These are phyloP conservation scores for Metschnikowia lunata DNA, from an alignment of 805 yeast species.

Conservation along the genomic window DNA sequence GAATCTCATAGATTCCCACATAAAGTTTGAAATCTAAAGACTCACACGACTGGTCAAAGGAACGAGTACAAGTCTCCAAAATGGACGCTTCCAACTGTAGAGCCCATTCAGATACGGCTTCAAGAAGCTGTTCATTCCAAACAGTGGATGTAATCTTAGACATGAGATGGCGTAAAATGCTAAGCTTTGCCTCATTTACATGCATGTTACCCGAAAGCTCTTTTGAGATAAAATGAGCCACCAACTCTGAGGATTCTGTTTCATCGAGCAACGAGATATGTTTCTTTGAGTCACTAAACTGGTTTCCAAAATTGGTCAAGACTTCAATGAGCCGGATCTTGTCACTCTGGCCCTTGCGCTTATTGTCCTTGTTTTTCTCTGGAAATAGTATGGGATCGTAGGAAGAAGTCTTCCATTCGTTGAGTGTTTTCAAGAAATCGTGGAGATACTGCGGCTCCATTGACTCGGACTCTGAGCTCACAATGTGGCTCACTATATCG, in stretches of 20 bases:
- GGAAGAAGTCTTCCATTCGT: slow-evolving; percentile 25
- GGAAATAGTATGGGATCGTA: slow-evolving; percentile 17
- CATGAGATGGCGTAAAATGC: slow-evolving; percentile 24
- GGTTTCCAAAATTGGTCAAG: slow-evolving; percentile 28
- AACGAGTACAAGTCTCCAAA: slow-evolving; percentile 6
- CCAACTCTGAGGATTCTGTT: slow-evolving; percentile 3
- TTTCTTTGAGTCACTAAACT: slow-evolving; percentile 5
- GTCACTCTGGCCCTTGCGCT: slow-evolving; percentile 22
- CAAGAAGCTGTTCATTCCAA: slow-evolving; percentile 22
- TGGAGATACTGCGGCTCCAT: slow-evolving; percentile 11
- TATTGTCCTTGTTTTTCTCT: slow-evolving; percentile 7
- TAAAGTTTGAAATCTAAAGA: slow-evolving; percentile 21
- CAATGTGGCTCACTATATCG: slow-evolving; percentile 13
- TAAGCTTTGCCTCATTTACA: slow-evolving; percentile 21
- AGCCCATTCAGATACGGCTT: slow-evolving; percentile 33
- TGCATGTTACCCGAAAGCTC: slow-evolving; percentile 13
- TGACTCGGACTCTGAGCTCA: background rate
- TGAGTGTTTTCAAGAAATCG: slow-evolving; percentile 23
- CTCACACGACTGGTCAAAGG: background rate
- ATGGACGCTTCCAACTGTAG: slow-evolving; percentile 26
- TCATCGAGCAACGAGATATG: slow-evolving; percentile 5
- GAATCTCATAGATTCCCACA: slow-evolving; percentile 42
- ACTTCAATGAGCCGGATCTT: slow-evolving; percentile 33
- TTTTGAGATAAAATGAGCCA: slow-evolving; percentile 14
- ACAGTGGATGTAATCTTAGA: slow-evolving; percentile 2